Conservation (phyloP, 2,329 filamentous ascomycete genomes). For the Aureobasidium sp. region DNA sequence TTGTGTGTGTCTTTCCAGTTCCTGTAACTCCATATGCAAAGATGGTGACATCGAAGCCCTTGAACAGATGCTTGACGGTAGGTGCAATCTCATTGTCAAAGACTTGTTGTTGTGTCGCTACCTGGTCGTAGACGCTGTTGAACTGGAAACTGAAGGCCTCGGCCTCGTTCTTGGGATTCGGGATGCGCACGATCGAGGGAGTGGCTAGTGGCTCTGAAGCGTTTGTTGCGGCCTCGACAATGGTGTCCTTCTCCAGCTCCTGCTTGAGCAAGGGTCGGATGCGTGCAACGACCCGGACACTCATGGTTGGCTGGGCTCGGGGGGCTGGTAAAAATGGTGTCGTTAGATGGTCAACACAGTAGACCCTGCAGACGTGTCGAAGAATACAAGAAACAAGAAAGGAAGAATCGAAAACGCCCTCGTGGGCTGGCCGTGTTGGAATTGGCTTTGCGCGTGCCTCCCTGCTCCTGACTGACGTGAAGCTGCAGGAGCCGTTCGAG, state of each 20-base stretch:
- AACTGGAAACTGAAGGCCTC: slow-evolving; percentile 94
- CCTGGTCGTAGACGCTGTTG: slow-evolving; percentile 81
- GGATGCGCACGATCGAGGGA: slow-evolving; percentile 71
- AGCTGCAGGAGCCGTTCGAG: slow-evolving; percentile 5
- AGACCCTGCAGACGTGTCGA: neutral
- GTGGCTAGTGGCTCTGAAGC: slow-evolving; percentile 34
- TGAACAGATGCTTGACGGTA: slow-evolving; percentile 85
- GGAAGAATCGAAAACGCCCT: neutral
- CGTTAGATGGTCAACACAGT: neutral
- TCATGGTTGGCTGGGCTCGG: slow-evolving; percentile 25
- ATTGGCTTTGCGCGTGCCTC: neutral
- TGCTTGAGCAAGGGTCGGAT: slow-evolving; percentile 81
- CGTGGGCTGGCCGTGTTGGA: neutral
- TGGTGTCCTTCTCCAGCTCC: slow-evolving; percentile 81
- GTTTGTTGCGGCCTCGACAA: slow-evolving; percentile 58
- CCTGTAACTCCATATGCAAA: slow-evolving; percentile 93
- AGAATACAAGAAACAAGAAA: neutral
- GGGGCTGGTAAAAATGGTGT: neutral
- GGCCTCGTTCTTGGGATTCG: slow-evolving; percentile 83
- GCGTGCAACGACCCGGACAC: slow-evolving; percentile 82
- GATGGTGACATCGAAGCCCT: slow-evolving; percentile 78
- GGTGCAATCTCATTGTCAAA: slow-evolving; percentile 88
- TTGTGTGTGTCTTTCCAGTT: slow-evolving; percentile 92
- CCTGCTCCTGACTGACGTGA: neutral
- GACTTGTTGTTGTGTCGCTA: slow-evolving; percentile 74